phyloP scores from a whole-genome alignment of 331 rosid species.

The Pyrus hybrid region DNA sequence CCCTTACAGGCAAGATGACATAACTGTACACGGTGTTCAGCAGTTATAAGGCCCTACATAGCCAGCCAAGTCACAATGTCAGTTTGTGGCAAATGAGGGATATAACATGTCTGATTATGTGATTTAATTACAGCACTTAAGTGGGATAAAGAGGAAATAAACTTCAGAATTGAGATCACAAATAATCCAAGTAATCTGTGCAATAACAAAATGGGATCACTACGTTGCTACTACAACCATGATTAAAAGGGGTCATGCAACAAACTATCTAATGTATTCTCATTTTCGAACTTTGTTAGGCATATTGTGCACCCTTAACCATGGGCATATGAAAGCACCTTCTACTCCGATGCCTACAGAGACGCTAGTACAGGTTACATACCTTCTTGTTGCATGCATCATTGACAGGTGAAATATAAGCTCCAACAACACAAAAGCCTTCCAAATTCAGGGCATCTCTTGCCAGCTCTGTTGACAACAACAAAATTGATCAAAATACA shows the following conservation, averaged over 20 bases:
- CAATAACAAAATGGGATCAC: neutral
- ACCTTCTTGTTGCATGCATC: slow-evolving; percentile 86
- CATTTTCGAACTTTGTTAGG: neutral
- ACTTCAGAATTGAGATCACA: slow-evolving; percentile 4
- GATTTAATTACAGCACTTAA: neutral
- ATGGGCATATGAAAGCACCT: neutral
- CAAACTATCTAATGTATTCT: no score
- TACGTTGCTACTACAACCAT: neutral
- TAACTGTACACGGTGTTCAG: slow-evolving; percentile 59
- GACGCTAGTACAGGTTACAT: slow-evolving; percentile 6
- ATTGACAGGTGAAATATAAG: slow-evolving; percentile 88
- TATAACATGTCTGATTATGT: neutral
- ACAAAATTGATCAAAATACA: neutral
- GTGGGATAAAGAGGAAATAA: neutral
- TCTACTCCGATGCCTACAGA: neutral
- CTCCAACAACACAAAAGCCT: slow-evolving; percentile 78
- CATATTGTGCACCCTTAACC: neutral
- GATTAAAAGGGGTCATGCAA: neutral
- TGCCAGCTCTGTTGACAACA: slow-evolving; percentile 57
- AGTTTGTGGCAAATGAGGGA: neutral
- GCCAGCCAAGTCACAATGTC: slow-evolving; percentile 16
- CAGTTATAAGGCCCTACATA: slow-evolving; percentile 59
- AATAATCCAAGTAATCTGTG: neutral
- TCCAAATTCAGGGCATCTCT: slow-evolving; percentile 63
- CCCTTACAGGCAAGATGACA: slow-evolving; percentile 64